Percentiles rank a stretch among this genome's conserved stretches.
phyloP scores from a whole-genome alignment of 805 yeast species.

The Ogataea populi-albae region DNA sequence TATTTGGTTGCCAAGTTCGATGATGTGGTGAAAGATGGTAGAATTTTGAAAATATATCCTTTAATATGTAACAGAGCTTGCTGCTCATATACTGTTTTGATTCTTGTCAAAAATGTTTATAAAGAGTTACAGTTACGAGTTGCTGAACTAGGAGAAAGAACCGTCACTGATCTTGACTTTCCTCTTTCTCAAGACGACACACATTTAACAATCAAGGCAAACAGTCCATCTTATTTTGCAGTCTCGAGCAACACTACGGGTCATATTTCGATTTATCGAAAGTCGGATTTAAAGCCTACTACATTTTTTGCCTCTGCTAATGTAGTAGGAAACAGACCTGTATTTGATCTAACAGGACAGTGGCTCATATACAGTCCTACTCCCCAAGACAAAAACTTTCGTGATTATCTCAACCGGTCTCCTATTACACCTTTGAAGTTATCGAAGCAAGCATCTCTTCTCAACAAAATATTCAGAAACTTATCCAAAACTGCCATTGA shows the following conservation, averaged over 20 bases:
- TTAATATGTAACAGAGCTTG: conserved; percentile 22
- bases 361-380: conserved; percentile 50
- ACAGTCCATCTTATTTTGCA: conserved; percentile 16
- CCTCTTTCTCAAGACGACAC: conserved; percentile 3
- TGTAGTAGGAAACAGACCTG: conserved; percentile 35
- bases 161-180: conserved; percentile 3
- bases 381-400: conserved; percentile 33
- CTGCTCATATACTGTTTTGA: conserved; percentile 23
- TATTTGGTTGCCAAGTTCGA: conserved; percentile 26
- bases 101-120: conserved; percentile 15
- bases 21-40: conserved; percentile 12
- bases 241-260: conserved; percentile 20
- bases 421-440: conserved; percentile 44
- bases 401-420: conserved; percentile 10
- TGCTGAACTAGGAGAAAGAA: conserved; percentile 5
- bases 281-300: not conserved
- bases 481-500: conserved; percentile 53
- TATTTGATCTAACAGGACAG: conserved; percentile 47
- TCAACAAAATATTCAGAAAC: conserved; percentile 45
- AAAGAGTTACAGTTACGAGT: conserved; percentile 16
- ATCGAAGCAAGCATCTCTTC: conserved; percentile 45
- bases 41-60: conserved; percentile 20
- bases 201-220: conserved; percentile 11
- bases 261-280: conserved; percentile 11
- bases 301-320: conserved; percentile 11